Base-by-base conservation (phyloP, 768 basidiomycete species). In the Sporobolomyces phaffii region DNA sequence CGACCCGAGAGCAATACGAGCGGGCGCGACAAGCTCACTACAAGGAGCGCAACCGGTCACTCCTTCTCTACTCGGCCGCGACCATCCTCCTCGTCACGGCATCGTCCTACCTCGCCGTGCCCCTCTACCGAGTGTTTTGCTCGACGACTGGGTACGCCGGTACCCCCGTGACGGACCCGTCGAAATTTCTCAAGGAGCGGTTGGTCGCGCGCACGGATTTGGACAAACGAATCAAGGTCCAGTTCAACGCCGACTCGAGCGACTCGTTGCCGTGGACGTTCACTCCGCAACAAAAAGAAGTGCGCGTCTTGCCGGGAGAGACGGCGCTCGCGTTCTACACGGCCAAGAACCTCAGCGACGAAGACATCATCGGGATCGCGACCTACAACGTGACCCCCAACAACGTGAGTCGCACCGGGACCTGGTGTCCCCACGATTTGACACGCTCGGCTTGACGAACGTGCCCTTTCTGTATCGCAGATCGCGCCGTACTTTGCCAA, bases 351-450 rank as follows among this genome's bases (percentile, higher is more conserved):
- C 83, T 81, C 52, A 87, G 89, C 14, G 80, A 85, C 52, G 81
- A 87, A 71, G 96, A 98, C 76, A 84, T 99, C 59, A 93, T 99
- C 74, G 96, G 96, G 2, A 98, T 99, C 77, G 94, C 93, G 38
- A 98, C 96, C 8, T 99, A 99, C 77, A 99, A 98, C 78, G 94
- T 97, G 68, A 94, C 93, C 0, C 96, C 96, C n/a, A 90, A 91
- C 76, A 84, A 93, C 77, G 94, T 96, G 75, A 50, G 87, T n/a
- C n/a, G n/a, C n/a, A n/a, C n/a, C n/a, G n/a, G n/a, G n/a, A n/a
- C n/a, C n/a, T n/a, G n/a, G n/a, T n/a, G n/a, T n/a, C n/a, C n/a
- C n/a, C n/a, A n/a, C n/a, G n/a, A n/a, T n/a, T 66, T 18, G 38
- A 38, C 38, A 17, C 24, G n/a, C n/a, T n/a, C n/a, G n/a, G n/a